These are phyloP conservation scores for Penicillium psychrofluorescens DNA, from an alignment of 495 filamentous ascomycete species.

Conservation along the genomic window DNA sequence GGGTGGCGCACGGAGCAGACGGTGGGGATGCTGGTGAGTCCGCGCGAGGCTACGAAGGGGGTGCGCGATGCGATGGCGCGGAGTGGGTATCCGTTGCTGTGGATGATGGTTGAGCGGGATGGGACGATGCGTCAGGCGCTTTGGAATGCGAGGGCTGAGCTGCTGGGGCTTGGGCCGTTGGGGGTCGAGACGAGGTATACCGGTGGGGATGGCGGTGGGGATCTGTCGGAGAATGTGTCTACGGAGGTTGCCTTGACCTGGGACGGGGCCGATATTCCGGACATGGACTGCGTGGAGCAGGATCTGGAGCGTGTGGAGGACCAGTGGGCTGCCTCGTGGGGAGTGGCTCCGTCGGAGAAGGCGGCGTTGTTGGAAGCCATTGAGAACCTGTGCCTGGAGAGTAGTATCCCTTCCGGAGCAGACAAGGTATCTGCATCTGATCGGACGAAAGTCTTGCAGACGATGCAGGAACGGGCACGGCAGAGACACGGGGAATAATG, in stretches of 20 bases:
- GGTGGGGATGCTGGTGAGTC: slow-evolving; percentile 57
- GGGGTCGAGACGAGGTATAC: slow-evolving; percentile 51
- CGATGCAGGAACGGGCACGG: slow-evolving; percentile 3
- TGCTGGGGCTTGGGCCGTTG: slow-evolving; percentile 56
- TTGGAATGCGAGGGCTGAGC: slow-evolving; percentile 47
- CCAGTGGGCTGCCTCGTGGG: slow-evolving; percentile 29
- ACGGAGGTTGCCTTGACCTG: slow-evolving; percentile 46
- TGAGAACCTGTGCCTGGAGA: slow-evolving; percentile 23
- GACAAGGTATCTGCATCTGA: slow-evolving; percentile 19
- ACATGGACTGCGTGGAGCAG: slow-evolving; percentile 32
- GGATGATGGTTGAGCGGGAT: slow-evolving; percentile 41
- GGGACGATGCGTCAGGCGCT: slow-evolving; percentile 30
- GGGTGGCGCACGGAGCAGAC: slow-evolving; percentile 56
- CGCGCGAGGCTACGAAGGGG: slow-evolving; percentile 47
- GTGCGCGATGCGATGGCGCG: slow-evolving; percentile 59
- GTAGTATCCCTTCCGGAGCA: slow-evolving; percentile 1
- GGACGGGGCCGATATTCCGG: slow-evolving; percentile 44
- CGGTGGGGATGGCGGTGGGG: slow-evolving; percentile 1
- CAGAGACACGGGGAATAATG: not conserved
- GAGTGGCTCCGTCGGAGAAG: slow-evolving; percentile 8
- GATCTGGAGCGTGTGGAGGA: slow-evolving; percentile 16
- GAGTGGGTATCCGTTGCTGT: slow-evolving; percentile 59
- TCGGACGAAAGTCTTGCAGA: slow-evolving; percentile 13
- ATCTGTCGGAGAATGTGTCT: slow-evolving; percentile 5
- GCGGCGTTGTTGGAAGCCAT: slow-evolving; percentile 26